These are phyloP conservation scores for Erodium maritimum DNA, from an alignment of 345 rosid genomes.

Conservation along the genomic window DNA sequence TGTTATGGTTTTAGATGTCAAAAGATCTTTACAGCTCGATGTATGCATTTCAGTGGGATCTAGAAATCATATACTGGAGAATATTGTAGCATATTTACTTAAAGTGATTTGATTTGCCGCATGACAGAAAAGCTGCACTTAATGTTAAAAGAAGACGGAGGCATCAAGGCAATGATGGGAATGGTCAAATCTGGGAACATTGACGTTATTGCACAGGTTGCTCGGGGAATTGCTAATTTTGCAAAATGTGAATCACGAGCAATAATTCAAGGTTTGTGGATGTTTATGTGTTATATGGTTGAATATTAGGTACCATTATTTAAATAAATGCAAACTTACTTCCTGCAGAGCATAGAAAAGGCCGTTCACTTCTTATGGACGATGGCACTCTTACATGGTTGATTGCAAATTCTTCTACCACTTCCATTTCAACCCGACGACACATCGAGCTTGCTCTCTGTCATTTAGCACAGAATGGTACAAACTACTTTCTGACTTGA, in stretches of 20 bases:
- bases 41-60: not conserved
- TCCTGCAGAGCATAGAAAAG: slow-evolving; percentile 60
- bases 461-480: slow-evolving; percentile 92
- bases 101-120: slow-evolving; percentile 3
- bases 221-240: slow-evolving; percentile 90
- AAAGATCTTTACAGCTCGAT: not conserved
- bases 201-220: slow-evolving; percentile 81
- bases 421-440: slow-evolving; percentile 58
- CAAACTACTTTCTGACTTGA: slow-evolving; percentile 1
- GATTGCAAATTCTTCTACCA: slow-evolving; percentile 36
- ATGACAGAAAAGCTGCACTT: slow-evolving; percentile 52
- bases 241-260: slow-evolving; percentile 93
- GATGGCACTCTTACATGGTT: slow-evolving; percentile 76
- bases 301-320: not conserved
- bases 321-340: slow-evolving; percentile 6
- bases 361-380: slow-evolving; percentile 67
- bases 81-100: too few relatives aligned
- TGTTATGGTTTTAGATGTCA: not conserved
- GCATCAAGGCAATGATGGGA: slow-evolving; percentile 61
- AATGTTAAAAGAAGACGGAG: slow-evolving; percentile 74
- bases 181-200: slow-evolving; percentile 47
- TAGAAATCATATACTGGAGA: not conserved
- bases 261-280: slow-evolving; percentile 48
- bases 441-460: slow-evolving; percentile 87
- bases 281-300: not conserved